Conservation (phyloP, 2,329 filamentous ascomycete species). For the Colletotrichum chlorophyti region DNA sequence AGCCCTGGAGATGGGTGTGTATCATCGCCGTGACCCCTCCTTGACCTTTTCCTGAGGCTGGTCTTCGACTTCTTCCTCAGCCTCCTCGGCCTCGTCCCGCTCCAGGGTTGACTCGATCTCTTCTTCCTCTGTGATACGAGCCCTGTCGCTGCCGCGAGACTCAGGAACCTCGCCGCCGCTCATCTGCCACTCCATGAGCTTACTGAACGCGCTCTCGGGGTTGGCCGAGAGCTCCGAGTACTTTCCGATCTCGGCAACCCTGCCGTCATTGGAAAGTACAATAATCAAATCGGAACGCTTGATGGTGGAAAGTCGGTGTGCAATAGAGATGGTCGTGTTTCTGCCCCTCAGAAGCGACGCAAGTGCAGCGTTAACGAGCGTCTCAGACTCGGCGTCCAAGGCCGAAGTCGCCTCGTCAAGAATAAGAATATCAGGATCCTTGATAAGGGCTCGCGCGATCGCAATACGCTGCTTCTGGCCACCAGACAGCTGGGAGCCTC, state of each 20-base stretch:
- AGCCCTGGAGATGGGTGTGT: not conserved
- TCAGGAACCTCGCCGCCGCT: slow-evolving; percentile 74
- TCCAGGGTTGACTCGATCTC: slow-evolving; percentile 58
- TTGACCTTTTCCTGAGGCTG: slow-evolving; percentile 12
- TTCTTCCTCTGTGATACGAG: slow-evolving; percentile 57
- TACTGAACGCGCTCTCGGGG: slow-evolving; percentile 84
- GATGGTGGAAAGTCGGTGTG: slow-evolving; percentile 94
- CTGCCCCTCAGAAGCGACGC: slow-evolving; percentile 80
- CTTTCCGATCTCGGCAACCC: slow-evolving; percentile 88
- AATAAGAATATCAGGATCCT: slow-evolving; percentile 95
- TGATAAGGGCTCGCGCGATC: slow-evolving; percentile 92
- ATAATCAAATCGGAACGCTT: slow-evolving; percentile 95
- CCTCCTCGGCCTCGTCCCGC: slow-evolving; percentile 41
- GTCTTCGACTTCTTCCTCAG: slow-evolving; percentile 30
- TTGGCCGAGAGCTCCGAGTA: slow-evolving; percentile 79
- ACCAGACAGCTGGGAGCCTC: slow-evolving; percentile 91
- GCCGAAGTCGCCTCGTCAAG: slow-evolving; percentile 96
- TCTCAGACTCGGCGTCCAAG: slow-evolving; percentile 95
- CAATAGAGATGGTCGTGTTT: slow-evolving; percentile 97
- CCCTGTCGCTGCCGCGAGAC: slow-evolving; percentile 35
- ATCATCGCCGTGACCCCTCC: slow-evolving; percentile 15
- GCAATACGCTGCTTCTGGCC: slow-evolving; percentile 98
- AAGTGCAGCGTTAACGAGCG: slow-evolving; percentile 91
- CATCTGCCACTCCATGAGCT: slow-evolving; percentile 99
- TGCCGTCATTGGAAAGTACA: slow-evolving; percentile 84